Conservation (phyloP, 768 basidiomycete genomes). For the Hemileccinum rubropunctum region DNA sequence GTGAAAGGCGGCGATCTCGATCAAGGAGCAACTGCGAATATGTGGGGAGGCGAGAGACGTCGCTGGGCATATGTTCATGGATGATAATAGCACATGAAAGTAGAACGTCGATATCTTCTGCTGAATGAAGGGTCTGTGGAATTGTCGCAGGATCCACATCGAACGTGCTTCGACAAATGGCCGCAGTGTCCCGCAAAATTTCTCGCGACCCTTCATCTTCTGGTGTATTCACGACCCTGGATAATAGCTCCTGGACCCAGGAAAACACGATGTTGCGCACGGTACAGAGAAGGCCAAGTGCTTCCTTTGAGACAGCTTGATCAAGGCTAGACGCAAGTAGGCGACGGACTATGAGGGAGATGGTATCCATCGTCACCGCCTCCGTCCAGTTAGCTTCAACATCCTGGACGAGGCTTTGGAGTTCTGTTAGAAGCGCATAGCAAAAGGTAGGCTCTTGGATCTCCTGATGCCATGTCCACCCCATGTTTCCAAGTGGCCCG, state of each 20-base stretch:
- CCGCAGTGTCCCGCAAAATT: conserved; percentile 16
- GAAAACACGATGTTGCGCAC: conserved; percentile 31
- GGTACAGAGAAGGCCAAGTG: conserved; percentile 24
- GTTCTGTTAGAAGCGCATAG: conserved; percentile 31
- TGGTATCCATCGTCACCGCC: conserved; percentile 28
- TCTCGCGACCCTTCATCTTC: conserved; percentile 4
- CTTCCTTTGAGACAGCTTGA: conserved; percentile 15
- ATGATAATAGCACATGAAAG: conserved; percentile 34
- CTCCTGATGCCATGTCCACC: conserved; percentile 39
- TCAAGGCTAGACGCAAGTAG: conserved; percentile 27
- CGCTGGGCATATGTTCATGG: conserved; percentile 28
- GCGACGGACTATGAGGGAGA: conserved; percentile 33
- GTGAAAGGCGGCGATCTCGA: conserved; percentile 32
- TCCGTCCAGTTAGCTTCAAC: conserved; percentile 42
- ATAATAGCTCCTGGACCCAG: conserved; percentile 36
- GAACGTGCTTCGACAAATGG: conserved; percentile 29
- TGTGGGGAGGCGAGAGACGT: neutral
- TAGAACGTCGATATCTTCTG: conserved; percentile 26
- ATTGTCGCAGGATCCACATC: conserved; percentile 14
- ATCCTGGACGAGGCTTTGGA: conserved; percentile 32
- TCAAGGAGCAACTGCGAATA: conserved; percentile 25
- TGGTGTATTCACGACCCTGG: conserved; percentile 10
- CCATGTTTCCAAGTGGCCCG: conserved; percentile 25
- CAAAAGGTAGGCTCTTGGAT: conserved; percentile 33
- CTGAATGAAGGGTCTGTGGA: conserved; percentile 15